Percentiles rank a stretch among this genome's conserved stretches.
phyloP scores from a whole-genome alignment of 2,329 filamentous ascomycete species.

The Aureobasidium namibiae region DNA sequence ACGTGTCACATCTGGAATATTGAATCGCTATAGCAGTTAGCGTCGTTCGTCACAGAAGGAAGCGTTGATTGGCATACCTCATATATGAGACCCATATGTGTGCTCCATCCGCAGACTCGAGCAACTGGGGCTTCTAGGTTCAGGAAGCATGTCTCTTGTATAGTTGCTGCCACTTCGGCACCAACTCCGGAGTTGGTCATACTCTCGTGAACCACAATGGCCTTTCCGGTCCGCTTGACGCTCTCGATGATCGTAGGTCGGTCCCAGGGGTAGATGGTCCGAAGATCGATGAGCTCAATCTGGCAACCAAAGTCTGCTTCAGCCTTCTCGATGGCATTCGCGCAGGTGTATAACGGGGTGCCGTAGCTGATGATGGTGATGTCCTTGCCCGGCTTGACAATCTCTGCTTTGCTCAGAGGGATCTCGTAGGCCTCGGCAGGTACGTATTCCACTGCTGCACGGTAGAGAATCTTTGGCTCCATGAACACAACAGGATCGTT shows the following conservation, averaged over 20 bases:
- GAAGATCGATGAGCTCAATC: constrained; percentile 77
- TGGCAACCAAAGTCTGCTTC: constrained; percentile 68
- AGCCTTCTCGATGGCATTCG: constrained; percentile 64
- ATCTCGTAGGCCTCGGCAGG: constrained; percentile 73
- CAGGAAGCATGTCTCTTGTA: constrained; percentile 81
- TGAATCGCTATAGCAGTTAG: constrained; percentile 27
- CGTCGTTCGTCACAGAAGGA: neutral
- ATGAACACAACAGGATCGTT: constrained; percentile 88
- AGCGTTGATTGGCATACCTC: constrained; percentile 39
- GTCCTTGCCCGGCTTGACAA: constrained; percentile 71
- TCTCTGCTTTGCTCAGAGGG: constrained; percentile 75
- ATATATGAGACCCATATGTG: constrained; percentile 69
- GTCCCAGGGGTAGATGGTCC: constrained; percentile 90
- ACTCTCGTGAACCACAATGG: constrained; percentile 83
- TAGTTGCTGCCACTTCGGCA: constrained; percentile 78
- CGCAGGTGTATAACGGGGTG: constrained; percentile 79
- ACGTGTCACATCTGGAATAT: constrained; percentile 81
- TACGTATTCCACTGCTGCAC: constrained; percentile 85
- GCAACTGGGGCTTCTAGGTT: constrained; percentile 77
- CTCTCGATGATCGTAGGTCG: constrained; percentile 70
- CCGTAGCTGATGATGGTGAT: constrained; percentile 84
- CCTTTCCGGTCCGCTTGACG: constrained; percentile 77
- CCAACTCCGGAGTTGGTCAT: constrained; percentile 87
- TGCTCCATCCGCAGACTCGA: constrained; percentile 82
- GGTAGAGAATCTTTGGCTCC: constrained; percentile 90